phyloP scores from a whole-genome alignment of 306 rosid genomes.

The Prunus kanzakura region DNA sequence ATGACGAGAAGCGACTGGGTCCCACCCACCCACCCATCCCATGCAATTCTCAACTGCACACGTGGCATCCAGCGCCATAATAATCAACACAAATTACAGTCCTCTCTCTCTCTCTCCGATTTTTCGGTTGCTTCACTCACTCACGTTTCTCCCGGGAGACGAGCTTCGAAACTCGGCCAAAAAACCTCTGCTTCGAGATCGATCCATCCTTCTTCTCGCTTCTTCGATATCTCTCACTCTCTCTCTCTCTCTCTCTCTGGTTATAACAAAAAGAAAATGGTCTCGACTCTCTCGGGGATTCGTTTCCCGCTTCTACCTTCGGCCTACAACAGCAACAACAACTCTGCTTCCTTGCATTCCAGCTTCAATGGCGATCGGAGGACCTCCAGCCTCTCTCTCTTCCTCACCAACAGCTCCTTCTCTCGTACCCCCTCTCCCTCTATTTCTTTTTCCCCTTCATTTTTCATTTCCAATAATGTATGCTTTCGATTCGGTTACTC shows the following conservation, averaged over 20 bases:
- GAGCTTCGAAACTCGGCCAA: background rate
- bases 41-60: constrained; percentile 32
- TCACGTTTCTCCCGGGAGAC: constrained; percentile 15
- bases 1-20: background rate
- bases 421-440: constrained; percentile 44
- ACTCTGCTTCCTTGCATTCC: constrained; percentile 23
- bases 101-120: background rate
- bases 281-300: constrained; percentile 69
- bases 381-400: constrained; percentile 30
- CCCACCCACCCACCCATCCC: constrained; percentile 22
- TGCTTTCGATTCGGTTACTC: background rate
- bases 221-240: background rate
- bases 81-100: background rate
- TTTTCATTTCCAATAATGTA: background rate
- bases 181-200: background rate
- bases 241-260: background rate
- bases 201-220: background rate
- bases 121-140: background rate
- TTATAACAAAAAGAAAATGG: constrained; percentile 36
- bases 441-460: constrained; percentile 11
- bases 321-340: constrained; percentile 4
- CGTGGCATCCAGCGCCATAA: constrained; percentile 20
- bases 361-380: constrained; percentile 39
- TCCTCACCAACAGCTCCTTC: constrained; percentile 30
- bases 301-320: constrained; percentile 60